Conservation (phyloP, 1,284 basidiomycete species). For the Flammula alnicola region DNA sequence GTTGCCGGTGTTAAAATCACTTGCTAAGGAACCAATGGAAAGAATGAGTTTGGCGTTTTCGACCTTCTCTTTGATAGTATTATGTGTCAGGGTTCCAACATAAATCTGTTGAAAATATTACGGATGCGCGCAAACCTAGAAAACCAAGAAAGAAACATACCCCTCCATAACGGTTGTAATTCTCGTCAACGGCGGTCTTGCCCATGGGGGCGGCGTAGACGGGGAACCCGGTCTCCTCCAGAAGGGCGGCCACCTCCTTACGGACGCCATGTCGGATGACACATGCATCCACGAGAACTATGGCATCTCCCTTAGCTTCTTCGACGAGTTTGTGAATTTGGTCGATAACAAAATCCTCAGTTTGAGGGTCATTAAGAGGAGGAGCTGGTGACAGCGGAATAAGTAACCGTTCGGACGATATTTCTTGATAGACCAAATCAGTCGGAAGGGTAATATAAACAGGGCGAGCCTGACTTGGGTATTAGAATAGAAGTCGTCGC, state of each 20-base stretch:
- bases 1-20: slow-evolving; percentile 92
- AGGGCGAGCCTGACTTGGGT: slow-evolving; percentile 66
- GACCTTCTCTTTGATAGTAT: slow-evolving; percentile 74
- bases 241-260: slow-evolving; percentile 70
- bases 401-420: slow-evolving; percentile 69
- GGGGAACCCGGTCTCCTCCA: slow-evolving; percentile 74
- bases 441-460: slow-evolving; percentile 91
- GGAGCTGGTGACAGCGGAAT: slow-evolving; percentile 60
- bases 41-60: slow-evolving; percentile 86
- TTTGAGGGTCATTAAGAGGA: slow-evolving; percentile 59
- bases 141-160: slow-evolving; percentile 47
- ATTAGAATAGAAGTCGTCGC: neutral
- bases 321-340: slow-evolving; percentile 72
- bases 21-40: slow-evolving; percentile 80
- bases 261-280: slow-evolving; percentile 80
- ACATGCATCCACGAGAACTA: slow-evolving; percentile 91
- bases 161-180: slow-evolving; percentile 86
- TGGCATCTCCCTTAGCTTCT: slow-evolving; percentile 64
- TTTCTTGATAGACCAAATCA: slow-evolving; percentile 76
- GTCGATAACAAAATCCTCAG: slow-evolving; percentile 75
- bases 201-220: slow-evolving; percentile 90
- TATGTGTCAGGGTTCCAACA: slow-evolving; percentile 78
- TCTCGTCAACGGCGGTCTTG: slow-evolving; percentile 82
- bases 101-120: slow-evolving; percentile 64
- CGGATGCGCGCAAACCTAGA: neutral